Conservation (phyloP, 257 asterid species). For the Fraxinus anomala region DNA sequence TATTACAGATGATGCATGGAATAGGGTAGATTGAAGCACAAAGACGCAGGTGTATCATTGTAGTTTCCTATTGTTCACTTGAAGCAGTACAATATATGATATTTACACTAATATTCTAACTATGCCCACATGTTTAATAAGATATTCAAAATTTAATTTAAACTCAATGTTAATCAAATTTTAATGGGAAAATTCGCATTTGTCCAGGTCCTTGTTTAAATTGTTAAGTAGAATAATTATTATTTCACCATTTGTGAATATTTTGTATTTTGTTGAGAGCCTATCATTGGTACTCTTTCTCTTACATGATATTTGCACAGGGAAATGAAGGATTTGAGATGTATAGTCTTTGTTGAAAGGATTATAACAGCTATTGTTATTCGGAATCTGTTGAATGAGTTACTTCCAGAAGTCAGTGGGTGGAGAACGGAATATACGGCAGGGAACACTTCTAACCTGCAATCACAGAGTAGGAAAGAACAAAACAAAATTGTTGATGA, state of each 20-base stretch:
- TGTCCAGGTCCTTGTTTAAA: not conserved
- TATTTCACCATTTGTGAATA: not conserved
- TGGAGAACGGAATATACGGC: conserved; percentile 77
- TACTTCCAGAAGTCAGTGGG: conserved; percentile 52
- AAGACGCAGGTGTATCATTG: not conserved
- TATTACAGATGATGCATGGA: not conserved
- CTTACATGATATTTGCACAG: conserved; percentile 35
- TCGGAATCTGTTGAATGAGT: conserved; percentile 56
- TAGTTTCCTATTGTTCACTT: not conserved
- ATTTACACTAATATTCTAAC: not conserved
- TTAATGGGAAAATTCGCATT: not conserved
- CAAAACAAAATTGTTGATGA: conserved; percentile 60
- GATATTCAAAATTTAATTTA: not conserved
- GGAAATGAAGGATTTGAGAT: conserved; percentile 67
- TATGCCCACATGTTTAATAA: not conserved
- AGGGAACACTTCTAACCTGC: conserved; percentile 48
- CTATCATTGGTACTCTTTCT: not conserved
- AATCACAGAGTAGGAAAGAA: conserved; percentile 62
- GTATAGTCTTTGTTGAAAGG: conserved; percentile 84
- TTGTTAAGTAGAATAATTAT: not conserved
- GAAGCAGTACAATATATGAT: not conserved
- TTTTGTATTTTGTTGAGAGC: not conserved
- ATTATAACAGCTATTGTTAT: conserved; percentile 73
- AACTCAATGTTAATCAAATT: not conserved
- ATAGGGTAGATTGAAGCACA: not conserved